phyloP scores from a whole-genome alignment of 2,329 filamentous ascomycete species.

The Coccinonectria pachysandricola region DNA sequence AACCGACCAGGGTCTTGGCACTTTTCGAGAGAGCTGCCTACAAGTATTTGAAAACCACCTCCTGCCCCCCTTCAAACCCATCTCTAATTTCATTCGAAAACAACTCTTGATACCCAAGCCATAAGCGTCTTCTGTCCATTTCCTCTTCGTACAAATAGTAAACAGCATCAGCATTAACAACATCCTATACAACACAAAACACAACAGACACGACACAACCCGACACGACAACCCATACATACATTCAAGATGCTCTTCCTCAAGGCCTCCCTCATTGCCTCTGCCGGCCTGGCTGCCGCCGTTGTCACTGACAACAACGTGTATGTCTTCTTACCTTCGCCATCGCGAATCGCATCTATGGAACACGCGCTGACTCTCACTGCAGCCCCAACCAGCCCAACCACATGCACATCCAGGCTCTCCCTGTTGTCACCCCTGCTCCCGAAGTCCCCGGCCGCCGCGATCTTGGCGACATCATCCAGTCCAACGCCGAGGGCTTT shows the following conservation, averaged over 20 bases:
- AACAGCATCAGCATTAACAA: neutral
- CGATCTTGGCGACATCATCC: slow-evolving; percentile 10
- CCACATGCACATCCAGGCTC: slow-evolving; percentile 1
- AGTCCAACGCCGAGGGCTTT: slow-evolving; percentile 1
- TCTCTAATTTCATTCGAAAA: no score
- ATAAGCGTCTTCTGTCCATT: no score
- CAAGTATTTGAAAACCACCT: no score
- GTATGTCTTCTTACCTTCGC: slow-evolving; percentile 1
- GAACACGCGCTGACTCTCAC: slow-evolving; percentile 3
- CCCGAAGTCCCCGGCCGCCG: slow-evolving; percentile 7
- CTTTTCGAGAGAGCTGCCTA: no score
- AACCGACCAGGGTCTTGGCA: no score
- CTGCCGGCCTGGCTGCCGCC: slow-evolving; percentile 13
- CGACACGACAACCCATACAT: neutral
- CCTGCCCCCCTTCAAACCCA: no score
- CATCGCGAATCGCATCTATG: neutral
- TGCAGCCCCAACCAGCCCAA: slow-evolving; percentile 1
- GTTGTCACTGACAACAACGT: slow-evolving; percentile 1
- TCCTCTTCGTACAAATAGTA: slow-evolving; percentile 1
- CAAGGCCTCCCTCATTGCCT: slow-evolving; percentile 13
- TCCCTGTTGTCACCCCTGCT: slow-evolving; percentile 7
- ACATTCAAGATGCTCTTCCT: slow-evolving; percentile 14
- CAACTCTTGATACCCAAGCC: no score
- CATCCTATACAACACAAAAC: neutral
- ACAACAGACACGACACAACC: neutral